Conservation (phyloP, 495 filamentous ascomycete species). For the Penicillium psychrofluorescens region DNA sequence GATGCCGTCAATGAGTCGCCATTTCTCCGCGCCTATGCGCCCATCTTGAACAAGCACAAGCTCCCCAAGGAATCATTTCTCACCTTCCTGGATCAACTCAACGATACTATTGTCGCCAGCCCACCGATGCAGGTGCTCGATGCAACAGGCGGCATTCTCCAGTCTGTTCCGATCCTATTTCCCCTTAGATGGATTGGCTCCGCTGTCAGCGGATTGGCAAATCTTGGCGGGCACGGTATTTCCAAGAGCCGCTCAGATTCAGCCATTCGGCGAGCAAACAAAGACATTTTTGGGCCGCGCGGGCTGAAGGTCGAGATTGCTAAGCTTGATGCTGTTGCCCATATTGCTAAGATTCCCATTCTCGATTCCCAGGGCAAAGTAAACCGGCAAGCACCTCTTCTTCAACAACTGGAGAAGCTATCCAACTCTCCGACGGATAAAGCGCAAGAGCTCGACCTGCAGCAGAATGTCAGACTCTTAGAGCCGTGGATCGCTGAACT, state of each 20-base stretch:
- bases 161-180: constrained; percentile 24
- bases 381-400: constrained; percentile 6
- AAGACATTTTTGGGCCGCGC: constrained; percentile 18
- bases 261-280: constrained; percentile 17
- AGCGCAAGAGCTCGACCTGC: constrained; percentile 6
- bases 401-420: constrained; percentile 7
- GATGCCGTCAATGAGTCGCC: constrained; percentile 11
- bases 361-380: constrained; percentile 20
- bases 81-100: constrained; percentile 22
- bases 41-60: constrained; percentile 13
- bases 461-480: background rate
- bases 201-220: constrained; percentile 16
- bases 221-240: constrained; percentile 15
- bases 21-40: constrained; percentile 23
- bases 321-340: constrained; percentile 18
- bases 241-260: constrained; percentile 22
- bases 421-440: background rate
- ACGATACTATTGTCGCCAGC: constrained; percentile 17
- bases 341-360: constrained; percentile 18
- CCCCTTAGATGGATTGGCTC: constrained; percentile 20
- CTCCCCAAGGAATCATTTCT: constrained; percentile 19
- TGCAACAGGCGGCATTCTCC: constrained; percentile 22
- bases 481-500: constrained; percentile 22
- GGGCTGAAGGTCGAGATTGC: constrained; percentile 19
- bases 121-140: constrained; percentile 30